Percentiles rank a stretch among this genome's conserved stretches.
phyloP scores from a whole-genome alignment of 345 rosid genomes.

The Salix caprea region DNA sequence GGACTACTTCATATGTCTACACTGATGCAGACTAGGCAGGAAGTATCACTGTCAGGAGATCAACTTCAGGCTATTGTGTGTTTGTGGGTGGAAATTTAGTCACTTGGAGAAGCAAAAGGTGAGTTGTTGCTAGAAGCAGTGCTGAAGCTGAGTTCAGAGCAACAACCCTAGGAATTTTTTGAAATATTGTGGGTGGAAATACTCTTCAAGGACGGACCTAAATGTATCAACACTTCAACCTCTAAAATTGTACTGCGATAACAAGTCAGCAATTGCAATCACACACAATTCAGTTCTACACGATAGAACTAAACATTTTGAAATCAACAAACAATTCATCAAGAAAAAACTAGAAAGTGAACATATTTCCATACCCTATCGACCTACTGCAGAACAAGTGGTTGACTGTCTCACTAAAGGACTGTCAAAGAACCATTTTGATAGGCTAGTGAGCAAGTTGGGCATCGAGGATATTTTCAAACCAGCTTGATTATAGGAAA shows the following conservation, averaged over 20 bases:
- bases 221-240: not conserved
- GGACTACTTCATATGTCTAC: not conserved
- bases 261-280: not conserved
- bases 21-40: not conserved
- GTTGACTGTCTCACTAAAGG: not conserved
- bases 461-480: not conserved
- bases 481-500: not conserved
- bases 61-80: not conserved
- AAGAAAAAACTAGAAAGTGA: not conserved
- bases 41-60: no score
- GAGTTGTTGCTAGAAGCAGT: not conserved
- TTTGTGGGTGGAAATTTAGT: not conserved
- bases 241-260: not conserved
- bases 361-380: no score
- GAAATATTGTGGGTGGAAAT: no score
- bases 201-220: no score
- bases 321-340: not conserved
- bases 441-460: not conserved
- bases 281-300: not conserved
- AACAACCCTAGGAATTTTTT: no score
- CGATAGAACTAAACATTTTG: not conserved
- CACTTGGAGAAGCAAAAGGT: not conserved
- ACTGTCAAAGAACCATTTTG: not conserved
- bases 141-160: not conserved
- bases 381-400: not conserved